Evolutionary conservation across 2,329 filamentous ascomycete species (phyloP).

Genomic region (Colletotrichum spinosum): DNA sequence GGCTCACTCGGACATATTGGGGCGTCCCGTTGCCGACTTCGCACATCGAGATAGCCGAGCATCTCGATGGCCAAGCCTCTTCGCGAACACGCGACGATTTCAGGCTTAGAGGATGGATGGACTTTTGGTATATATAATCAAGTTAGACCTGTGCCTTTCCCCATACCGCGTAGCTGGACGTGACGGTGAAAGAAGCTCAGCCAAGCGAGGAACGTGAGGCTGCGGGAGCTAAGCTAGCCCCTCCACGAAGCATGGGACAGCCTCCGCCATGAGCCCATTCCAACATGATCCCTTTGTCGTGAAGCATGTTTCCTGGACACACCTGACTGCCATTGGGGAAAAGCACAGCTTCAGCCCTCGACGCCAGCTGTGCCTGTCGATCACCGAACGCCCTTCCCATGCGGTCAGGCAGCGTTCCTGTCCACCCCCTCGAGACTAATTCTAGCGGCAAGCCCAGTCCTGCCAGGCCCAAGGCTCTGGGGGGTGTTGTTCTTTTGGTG

Average conservation of each 20-base stretch:
- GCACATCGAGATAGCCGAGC: background rate
- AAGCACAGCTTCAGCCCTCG: background rate
- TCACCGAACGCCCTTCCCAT: too few species aligned
- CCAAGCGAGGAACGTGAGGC: background rate
- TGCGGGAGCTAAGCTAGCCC: conserved; percentile 12
- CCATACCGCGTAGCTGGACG: conserved; percentile 1
- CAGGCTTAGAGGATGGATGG: too few species aligned
- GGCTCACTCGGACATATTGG: too few species aligned
- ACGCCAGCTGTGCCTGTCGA: background rate
- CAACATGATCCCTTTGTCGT: background rate
- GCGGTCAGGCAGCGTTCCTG: too few species aligned
- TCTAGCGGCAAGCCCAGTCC: too few species aligned
- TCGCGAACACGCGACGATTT: background rate
- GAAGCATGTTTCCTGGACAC: background rate
- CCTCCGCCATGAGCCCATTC: conserved; percentile 6
- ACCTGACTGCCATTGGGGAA: background rate
- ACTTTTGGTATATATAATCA: too few species aligned
- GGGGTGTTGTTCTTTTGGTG: background rate
- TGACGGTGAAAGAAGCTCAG: background rate
- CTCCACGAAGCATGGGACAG: background rate
- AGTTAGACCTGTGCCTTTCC: background rate
- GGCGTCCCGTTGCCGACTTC: too few species aligned
- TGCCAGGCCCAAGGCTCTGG: background rate
- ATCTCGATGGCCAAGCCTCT: conserved; percentile 5
- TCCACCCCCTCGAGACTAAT: too few species aligned